These are phyloP conservation scores for Acanthamoeba royreba DNA, from an alignment of 208 protist genomes.

Conservation along the genomic window DNA sequence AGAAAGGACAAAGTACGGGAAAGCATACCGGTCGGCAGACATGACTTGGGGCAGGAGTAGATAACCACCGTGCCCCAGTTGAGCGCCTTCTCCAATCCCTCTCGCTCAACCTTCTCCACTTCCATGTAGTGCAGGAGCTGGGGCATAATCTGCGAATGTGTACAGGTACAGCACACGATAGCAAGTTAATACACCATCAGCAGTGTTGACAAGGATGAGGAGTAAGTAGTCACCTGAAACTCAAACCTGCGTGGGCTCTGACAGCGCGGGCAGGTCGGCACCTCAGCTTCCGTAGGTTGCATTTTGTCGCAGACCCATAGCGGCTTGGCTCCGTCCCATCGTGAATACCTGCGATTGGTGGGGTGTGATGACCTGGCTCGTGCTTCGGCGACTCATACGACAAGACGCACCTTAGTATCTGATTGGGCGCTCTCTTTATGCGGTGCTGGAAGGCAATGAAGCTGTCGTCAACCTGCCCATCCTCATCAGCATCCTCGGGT, in stretches of 20 bases:
- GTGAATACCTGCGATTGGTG: neutral
- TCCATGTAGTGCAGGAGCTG: neutral
- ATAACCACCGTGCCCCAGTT: neutral
- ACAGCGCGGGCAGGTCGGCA: neutral
- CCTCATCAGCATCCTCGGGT: neutral
- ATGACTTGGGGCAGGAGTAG: neutral
- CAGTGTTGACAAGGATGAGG: neutral
- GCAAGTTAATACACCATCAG: neutral
- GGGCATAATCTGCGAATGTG: neutral
- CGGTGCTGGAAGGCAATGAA: neutral
- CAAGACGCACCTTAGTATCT: neutral
- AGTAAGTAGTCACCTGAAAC: neutral
- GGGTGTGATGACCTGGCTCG: neutral
- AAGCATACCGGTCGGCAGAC: neutral
- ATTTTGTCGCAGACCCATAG: neutral
- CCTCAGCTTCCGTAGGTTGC: neutral
- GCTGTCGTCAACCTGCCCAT: neutral
- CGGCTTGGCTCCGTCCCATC: neutral
- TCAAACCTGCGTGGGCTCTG: neutral
- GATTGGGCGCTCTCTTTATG: neutral
- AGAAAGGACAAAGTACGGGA: neutral
- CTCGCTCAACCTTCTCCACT: neutral
- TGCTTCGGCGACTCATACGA: neutral
- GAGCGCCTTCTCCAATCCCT: neutral
- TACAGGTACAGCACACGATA: neutral